Evolutionary conservation across 106 monocot genomes (phyloP).

Genomic region (Xerophyta viscosa): DNA sequence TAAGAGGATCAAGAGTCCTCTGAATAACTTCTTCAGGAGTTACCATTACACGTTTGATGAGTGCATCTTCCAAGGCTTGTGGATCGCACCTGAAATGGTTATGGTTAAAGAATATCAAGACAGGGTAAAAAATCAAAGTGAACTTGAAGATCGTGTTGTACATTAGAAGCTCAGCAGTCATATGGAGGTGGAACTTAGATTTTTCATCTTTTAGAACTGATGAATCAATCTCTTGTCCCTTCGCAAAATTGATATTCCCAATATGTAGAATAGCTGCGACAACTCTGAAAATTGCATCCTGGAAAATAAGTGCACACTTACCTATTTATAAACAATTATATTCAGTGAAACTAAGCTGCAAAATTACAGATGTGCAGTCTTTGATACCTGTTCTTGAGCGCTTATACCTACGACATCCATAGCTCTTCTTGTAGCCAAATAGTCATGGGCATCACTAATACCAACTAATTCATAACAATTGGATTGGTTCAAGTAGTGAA

Average conservation of each 20-base stretch:
- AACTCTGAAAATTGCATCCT: conserved; percentile 99
- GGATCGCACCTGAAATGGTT: conserved; percentile 75
- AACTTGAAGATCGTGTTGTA: conserved; percentile 14
- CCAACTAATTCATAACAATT: conserved; percentile 72
- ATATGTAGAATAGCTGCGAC: conserved; percentile 97
- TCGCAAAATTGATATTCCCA: conserved; percentile 89
- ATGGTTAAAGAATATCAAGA: conserved; percentile 1
- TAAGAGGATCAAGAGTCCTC: conserved; percentile 76
- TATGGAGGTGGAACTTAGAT: conserved; percentile 89
- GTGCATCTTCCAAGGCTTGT: conserved; percentile 79
- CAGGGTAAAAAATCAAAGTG: background rate
- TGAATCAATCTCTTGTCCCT: conserved; percentile 93
- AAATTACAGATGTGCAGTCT: background rate
- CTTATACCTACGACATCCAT: conserved; percentile 80
- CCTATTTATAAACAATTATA: background rate
- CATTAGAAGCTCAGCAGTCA: conserved; percentile 87
- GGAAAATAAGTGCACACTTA: conserved; percentile 8
- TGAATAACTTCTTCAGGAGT: conserved; percentile 99
- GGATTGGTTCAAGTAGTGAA: conserved; percentile 85
- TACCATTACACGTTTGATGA: conserved; percentile 91
- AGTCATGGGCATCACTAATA: conserved; percentile 66
- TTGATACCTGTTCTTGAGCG: conserved; percentile 55
- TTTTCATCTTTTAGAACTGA: conserved; percentile 91
- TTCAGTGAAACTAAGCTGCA: background rate
- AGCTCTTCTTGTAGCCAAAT: conserved; percentile 66